Base-by-base conservation (phyloP, 257 asterid genomes). In the Ehretia macrophylla region DNA sequence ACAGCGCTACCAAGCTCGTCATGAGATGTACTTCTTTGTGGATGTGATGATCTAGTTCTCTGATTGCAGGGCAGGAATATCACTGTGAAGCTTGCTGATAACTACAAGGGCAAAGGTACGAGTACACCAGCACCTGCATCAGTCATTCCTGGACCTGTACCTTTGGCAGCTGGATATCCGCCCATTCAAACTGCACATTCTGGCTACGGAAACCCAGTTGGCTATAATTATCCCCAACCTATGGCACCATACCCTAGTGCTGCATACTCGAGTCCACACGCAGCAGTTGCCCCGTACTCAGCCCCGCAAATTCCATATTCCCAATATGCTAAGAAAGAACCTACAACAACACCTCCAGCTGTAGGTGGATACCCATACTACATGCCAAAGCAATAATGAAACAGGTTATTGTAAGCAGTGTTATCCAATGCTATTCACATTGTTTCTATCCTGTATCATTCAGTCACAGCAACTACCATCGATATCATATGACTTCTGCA, bases 81-180 rank as follows among this genome's bases (percentile, higher is more conserved):
- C 51, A 80, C 87, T 1, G 95, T 86, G 70, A 89, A 89, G 83
- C 87, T 86, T 60, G 97, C 97, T 23, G 97, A 86, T 75, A 89
- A 84, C 60, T 63, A 73, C 83, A 89, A 82, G 79, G 83, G 83
- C 52, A 89, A 75, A 71, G 71, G 62, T 17, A 20, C 70, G 19
- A 88, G 79, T 66, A 35, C 78, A 16, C 95, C 77, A 76, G 5
- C 73, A 49, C 81, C 80, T 3, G 56, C 84, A 37, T 56, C 90
- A 1, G 45, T 69, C 62, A 79, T 70, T 65, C 86, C 84, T 32
- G 63, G 63, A 16, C 80, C 90, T 0, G 60, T 72, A 39, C 78
- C 70, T 32, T 56, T 82, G 81, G 19, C 83, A 5, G 74, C 72
- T 52, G 82, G 77, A 19, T 86, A 83, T 56, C 83, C 70, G 32